Evolutionary conservation across 495 filamentous ascomycete species (phyloP).

Genomic region (Penicillium arizonense): DNA sequence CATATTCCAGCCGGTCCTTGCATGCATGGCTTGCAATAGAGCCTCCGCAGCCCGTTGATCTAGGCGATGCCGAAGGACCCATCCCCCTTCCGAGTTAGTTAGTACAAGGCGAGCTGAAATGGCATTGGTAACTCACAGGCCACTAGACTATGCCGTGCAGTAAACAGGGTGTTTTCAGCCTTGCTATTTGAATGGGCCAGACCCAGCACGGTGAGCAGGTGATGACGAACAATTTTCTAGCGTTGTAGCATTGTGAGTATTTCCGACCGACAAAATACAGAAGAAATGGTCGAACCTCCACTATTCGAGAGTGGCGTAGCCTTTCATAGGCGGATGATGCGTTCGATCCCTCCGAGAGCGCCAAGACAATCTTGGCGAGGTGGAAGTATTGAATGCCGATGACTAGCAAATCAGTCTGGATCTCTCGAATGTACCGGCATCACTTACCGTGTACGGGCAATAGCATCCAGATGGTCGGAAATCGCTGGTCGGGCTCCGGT

Average conservation of each 20-base stretch:
- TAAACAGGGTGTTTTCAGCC: conserved; percentile 32
- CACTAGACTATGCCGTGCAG: conserved; percentile 29
- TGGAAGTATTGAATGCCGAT: conserved; percentile 33
- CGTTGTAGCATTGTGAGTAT: neutral
- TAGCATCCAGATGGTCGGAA: conserved; percentile 30
- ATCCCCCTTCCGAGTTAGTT: conserved; percentile 21
- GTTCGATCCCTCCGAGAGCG: conserved; percentile 15
- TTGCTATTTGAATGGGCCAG: conserved; percentile 28
- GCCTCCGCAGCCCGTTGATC: conserved; percentile 27
- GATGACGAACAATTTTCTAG: conserved; percentile 24
- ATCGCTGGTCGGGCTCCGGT: conserved; percentile 6
- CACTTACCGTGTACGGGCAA: conserved; percentile 30
- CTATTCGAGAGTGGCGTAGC: conserved; percentile 20
- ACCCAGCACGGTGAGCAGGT: conserved; percentile 25
- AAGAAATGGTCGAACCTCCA: conserved; percentile 14
- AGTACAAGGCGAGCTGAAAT: neutral
- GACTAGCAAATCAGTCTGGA: conserved; percentile 10
- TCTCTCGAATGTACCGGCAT: neutral
- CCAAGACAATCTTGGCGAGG: conserved; percentile 30
- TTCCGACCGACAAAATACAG: neutral
- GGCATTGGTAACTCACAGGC: conserved; percentile 18
- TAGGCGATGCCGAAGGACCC: conserved; percentile 25
- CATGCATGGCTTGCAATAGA: conserved; percentile 22
- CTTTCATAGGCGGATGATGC: conserved; percentile 20
- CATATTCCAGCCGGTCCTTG: conserved; percentile 33